Evolutionary conservation across 495 filamentous ascomycete species (phyloP).

Genomic region (Lasiosphaeria hispida): DNA sequence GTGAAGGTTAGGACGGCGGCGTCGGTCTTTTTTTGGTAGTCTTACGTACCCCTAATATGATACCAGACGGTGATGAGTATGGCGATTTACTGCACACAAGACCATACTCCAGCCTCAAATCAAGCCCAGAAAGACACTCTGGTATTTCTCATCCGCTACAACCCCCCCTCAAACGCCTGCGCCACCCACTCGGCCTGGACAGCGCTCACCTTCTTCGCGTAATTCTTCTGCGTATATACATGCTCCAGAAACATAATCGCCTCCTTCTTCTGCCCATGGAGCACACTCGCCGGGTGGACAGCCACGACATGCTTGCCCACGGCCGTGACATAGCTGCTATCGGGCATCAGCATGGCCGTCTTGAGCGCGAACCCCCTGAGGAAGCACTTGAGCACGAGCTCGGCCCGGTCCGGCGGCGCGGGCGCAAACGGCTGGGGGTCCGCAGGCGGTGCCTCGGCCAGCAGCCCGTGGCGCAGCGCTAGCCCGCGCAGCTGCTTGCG

Average conservation of each 20-base stretch:
- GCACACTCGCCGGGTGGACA: conserved; percentile 82
- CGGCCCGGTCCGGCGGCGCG: conserved; percentile 52
- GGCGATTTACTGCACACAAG: no score
- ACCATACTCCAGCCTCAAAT: neutral
- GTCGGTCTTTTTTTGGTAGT: no score
- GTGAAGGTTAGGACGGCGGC: no score
- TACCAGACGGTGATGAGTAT: no score
- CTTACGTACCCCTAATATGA: no score
- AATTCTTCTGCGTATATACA: conserved; percentile 90
- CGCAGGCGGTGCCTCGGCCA: conserved; percentile 34
- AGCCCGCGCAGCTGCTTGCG: conserved; percentile 79
- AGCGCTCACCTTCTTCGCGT: conserved; percentile 82
- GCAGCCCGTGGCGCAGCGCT: conserved; percentile 50
- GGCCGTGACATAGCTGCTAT: conserved; percentile 81
- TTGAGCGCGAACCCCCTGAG: conserved; percentile 77
- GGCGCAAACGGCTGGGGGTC: conserved; percentile 51
- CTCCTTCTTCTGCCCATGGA: conserved; percentile 85
- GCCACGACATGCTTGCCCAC: conserved; percentile 81
- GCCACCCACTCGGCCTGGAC: conserved; percentile 87
- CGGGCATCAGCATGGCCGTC: conserved; percentile 77
- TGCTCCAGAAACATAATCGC: conserved; percentile 96
- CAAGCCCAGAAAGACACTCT: neutral
- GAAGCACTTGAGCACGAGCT: conserved; percentile 72
- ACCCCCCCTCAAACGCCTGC: conserved; percentile 53
- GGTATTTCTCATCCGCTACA: neutral